phyloP scores from a whole-genome alignment of 192 early-diverging fungal genomes.

The Rhizoclosmatium globosum region DNA sequence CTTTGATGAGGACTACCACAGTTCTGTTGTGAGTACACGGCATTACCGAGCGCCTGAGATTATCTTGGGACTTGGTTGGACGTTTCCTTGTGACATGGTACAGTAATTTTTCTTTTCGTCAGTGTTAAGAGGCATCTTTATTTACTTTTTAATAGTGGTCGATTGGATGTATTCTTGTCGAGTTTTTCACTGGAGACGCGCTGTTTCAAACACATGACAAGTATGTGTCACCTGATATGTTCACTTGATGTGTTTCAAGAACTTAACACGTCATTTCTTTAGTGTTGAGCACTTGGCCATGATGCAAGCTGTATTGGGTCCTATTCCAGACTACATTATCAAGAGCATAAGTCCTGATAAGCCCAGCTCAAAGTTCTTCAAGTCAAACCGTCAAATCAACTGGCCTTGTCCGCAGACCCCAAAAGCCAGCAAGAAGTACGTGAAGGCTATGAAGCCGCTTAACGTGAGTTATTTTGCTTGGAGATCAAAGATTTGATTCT shows the following conservation, averaged over 20 bases:
- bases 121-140: neutral
- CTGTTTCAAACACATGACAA: constrained; percentile 98
- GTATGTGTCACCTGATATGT: constrained; percentile 33
- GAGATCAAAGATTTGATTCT: neutral
- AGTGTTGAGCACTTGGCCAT: constrained; percentile 93
- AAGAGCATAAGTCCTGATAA: constrained; percentile 42
- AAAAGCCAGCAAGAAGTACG: constrained; percentile 64
- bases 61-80: constrained; percentile 93
- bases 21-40: constrained; percentile 88
- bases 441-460: constrained; percentile 64
- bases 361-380: constrained; percentile 62
- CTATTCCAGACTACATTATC: constrained; percentile 73
- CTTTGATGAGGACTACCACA: constrained; percentile 93
- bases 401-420: constrained; percentile 19
- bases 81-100: constrained; percentile 91
- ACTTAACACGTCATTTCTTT: neutral
- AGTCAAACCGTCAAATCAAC: constrained; percentile 13
- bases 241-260: neutral
- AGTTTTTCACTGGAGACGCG: constrained; percentile 94
- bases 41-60: constrained; percentile 99
- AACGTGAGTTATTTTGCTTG: constrained; percentile 45
- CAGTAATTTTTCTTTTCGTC: neutral
- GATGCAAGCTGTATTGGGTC: constrained; percentile 92
- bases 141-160: constrained; percentile 71
- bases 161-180: constrained; percentile 94